Conservation (phyloP, 2,329 filamentous ascomycete genomes). For the Parasarocladium wereldwijsianum region DNA sequence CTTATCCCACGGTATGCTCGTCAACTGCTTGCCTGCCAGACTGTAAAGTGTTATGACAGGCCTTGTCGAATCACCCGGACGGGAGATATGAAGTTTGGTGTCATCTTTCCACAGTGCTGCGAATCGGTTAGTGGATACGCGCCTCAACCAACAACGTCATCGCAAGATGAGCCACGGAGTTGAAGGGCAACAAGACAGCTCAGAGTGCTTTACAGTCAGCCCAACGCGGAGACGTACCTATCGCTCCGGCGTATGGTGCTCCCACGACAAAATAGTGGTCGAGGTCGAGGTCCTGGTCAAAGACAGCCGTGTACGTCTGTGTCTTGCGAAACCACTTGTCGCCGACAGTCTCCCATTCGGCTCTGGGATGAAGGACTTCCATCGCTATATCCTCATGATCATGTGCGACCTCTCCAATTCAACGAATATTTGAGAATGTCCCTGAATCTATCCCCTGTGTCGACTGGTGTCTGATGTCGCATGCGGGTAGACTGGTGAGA, state of each 20-base stretch:
- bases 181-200: background rate
- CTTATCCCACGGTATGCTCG: conserved; percentile 82
- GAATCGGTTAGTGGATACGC: conserved; percentile 5
- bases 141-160: conserved; percentile 1
- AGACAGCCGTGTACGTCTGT: conserved; percentile 83
- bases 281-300: conserved; percentile 84
- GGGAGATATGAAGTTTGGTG: conserved; percentile 65
- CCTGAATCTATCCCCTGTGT: too few relatives aligned
- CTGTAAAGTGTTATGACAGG: conserved; percentile 90
- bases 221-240: conserved; percentile 49
- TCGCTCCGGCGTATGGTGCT: conserved; percentile 82
- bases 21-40: conserved; percentile 76
- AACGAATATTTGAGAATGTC: background rate
- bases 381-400: conserved; percentile 21
- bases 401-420: conserved; percentile 2
- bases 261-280: conserved; percentile 88
- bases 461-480: too few relatives aligned
- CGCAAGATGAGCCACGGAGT: background rate
- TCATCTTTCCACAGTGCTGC: conserved; percentile 81
- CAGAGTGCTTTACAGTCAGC: background rate
- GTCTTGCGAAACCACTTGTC: conserved; percentile 92
- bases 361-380: conserved; percentile 53
- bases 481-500: too few relatives aligned
- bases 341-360: conserved; percentile 88
- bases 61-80: conserved; percentile 56